Evolutionary conservation across 495 filamentous ascomycete species (phyloP).

Genomic region (Cetradonia linearis): DNA sequence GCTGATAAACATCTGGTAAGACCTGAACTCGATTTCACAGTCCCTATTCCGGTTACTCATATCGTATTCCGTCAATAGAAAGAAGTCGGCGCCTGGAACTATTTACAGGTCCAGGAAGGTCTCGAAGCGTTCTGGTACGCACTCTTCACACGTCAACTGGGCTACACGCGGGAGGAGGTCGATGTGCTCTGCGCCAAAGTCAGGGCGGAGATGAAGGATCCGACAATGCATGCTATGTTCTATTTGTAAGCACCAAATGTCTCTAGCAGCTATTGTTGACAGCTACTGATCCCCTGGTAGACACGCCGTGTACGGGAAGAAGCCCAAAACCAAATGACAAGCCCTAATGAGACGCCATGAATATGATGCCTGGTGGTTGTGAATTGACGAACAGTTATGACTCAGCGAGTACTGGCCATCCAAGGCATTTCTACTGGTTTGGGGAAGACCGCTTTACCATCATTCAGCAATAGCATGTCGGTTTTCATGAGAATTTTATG

Average conservation of each 20-base stretch:
- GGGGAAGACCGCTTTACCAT: neutral
- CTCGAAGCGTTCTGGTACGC: constrained; percentile 36
- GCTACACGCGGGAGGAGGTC: constrained; percentile 45
- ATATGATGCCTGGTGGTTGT: neutral
- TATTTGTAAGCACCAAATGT: neutral
- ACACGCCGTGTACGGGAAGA: constrained; percentile 14
- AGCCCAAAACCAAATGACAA: neutral
- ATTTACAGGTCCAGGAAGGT: constrained; percentile 37
- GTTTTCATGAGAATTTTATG: neutral
- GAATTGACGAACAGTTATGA: neutral
- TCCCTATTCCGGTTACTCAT: neutral
- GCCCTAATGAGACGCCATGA: neutral
- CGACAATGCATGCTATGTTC: constrained; percentile 36
- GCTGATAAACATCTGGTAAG: constrained; percentile 26
- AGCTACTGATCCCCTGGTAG: neutral
- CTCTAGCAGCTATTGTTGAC: neutral
- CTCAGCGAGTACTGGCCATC: neutral
- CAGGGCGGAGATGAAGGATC: constrained; percentile 42
- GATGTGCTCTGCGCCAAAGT: constrained; percentile 45
- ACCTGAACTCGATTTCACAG: neutral
- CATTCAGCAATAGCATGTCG: neutral
- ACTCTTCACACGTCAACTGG: constrained; percentile 44
- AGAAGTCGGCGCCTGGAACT: constrained; percentile 27
- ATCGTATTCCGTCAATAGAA: constrained; percentile 9
- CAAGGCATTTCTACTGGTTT: no score